Evolutionary conservation across 768 basidiomycete genomes (phyloP).

Genomic region (Russula emetica): DNA sequence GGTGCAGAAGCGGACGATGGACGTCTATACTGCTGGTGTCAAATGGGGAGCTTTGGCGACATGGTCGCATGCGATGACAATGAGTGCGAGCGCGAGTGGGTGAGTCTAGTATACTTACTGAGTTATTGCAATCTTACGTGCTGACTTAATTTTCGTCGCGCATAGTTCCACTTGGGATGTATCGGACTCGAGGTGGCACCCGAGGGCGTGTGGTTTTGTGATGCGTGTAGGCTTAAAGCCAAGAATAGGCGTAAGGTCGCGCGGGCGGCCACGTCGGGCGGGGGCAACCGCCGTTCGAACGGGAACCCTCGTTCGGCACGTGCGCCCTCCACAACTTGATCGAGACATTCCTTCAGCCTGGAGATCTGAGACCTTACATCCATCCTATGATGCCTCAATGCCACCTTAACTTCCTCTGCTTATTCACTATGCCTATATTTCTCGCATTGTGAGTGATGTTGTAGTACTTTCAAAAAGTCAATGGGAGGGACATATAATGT

Average conservation of each 20-base stretch:
- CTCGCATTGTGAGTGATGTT: neutral
- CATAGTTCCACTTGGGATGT: conserved; percentile 76
- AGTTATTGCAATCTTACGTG: neutral
- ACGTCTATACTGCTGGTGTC: conserved; percentile 80
- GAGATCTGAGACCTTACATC: too few relatives aligned
- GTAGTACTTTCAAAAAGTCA: neutral
- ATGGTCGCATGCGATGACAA: conserved; percentile 92
- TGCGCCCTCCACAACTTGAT: conserved; percentile 23
- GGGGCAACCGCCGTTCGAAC: conserved; percentile 38
- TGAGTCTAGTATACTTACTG: conserved; percentile 41
- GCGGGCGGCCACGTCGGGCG: conserved; percentile 40
- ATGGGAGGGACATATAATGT: neutral
- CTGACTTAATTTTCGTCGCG: neutral
- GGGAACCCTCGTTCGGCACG: conserved; percentile 24
- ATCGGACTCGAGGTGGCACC: conserved; percentile 64
- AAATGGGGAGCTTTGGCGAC: conserved; percentile 81
- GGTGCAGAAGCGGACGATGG: conserved; percentile 58
- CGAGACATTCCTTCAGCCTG: neutral
- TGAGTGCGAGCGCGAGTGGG: conserved; percentile 85
- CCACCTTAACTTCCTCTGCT: neutral
- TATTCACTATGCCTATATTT: neutral
- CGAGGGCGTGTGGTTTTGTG: conserved; percentile 73
- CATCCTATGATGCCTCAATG: too few relatives aligned
- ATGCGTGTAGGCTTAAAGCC: conserved; percentile 56
- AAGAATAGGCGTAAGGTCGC: conserved; percentile 45